These are phyloP conservation scores for Trametes coccinea DNA, from an alignment of 768 basidiomycete species.

Conservation along the genomic window DNA sequence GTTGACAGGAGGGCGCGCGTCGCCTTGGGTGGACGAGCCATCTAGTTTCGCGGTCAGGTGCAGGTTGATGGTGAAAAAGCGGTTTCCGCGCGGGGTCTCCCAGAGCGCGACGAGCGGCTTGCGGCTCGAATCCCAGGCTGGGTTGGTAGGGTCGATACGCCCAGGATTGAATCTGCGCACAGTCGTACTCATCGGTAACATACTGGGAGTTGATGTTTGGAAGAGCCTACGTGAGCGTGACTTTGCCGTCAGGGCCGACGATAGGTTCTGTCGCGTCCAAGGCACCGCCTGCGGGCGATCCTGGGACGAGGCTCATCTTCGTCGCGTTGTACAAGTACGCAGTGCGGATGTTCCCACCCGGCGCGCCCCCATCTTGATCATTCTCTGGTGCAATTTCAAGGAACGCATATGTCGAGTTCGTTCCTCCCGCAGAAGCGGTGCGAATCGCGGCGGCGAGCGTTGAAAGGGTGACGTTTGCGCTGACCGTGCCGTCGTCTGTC, in stretches of 20 bases:
- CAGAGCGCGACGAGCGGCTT: slow-evolving; percentile 62
- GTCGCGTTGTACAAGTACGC: slow-evolving; percentile 57
- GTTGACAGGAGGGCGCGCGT: slow-evolving; percentile 59
- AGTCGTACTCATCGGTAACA: not conserved
- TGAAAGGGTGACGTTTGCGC: slow-evolving; percentile 51
- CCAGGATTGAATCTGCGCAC: slow-evolving; percentile 58
- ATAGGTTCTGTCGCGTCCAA: slow-evolving; percentile 47
- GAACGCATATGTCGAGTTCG: slow-evolving; percentile 45
- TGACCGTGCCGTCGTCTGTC: slow-evolving; percentile 52
- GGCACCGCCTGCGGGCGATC: slow-evolving; percentile 49
- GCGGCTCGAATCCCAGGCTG: slow-evolving; percentile 52
- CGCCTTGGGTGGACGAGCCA: slow-evolving; percentile 51
- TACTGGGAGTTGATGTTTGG: not conserved
- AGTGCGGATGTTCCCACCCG: slow-evolving; percentile 65
- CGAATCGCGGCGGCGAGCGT: slow-evolving; percentile 49
- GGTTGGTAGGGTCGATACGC: slow-evolving; percentile 58
- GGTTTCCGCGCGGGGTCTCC: slow-evolving; percentile 43
- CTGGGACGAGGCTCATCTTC: slow-evolving; percentile 47
- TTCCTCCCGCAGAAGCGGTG: slow-evolving; percentile 20
- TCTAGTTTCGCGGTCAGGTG: slow-evolving; percentile 56
- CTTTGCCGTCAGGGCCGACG: slow-evolving; percentile 32
- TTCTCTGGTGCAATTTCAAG: slow-evolving; percentile 52
- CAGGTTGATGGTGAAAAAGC: slow-evolving; percentile 59
- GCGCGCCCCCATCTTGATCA: slow-evolving; percentile 55
- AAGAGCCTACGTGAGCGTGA: slow-evolving; percentile 43